Base-by-base conservation (phyloP, 2,329 filamentous ascomycete species). In the Nothophaeocryptopus gaeumannii region DNA sequence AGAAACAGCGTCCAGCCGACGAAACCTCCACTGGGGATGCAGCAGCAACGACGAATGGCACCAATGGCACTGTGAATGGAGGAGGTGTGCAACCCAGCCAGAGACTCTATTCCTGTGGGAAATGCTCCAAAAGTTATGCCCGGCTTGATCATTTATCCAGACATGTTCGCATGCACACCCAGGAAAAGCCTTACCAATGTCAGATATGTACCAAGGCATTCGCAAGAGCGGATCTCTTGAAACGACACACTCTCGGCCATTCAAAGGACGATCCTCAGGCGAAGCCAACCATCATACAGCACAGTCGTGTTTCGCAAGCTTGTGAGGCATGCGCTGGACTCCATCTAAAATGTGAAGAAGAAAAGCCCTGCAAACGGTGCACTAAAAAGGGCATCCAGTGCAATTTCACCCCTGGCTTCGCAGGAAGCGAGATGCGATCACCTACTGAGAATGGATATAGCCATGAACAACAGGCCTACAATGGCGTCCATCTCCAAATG, bases 341-440 rank as follows among this genome's bases (percentile, higher is more conserved):
- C 2, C 77, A 80, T 57, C 65, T 80, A 14, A 76, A 77, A 58
- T 80, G 77, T 53, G 76, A 79, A 52, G 77, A 80, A 54, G 70
- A 74, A 39, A 79, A 79, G 63, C 77, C 77, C 7, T 80, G 77
- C 58, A 74, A 69, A 53, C 68, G 77, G 39, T 80, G 77, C 62
- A 70, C 66, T 35, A 75, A 75, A 57, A 77, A 75, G 55, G 70
- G 71, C 55, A 71, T 78, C 14, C 56, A 63, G 5, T 80, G 77
- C 48, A 66, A 67, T 49, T 67, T 63, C 46, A 62, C 63, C 8
- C 30, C 59, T 10, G 59, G 41, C 46, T 64, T 58, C 45, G 46
- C 50, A 9, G 47, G 57, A 11, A 53, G 39, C 40, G 54, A 55
- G 10, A 55, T 60, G 48, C 50, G 55, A 11, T 50, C 50, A 12